These are phyloP conservation scores for Schwanniomyces polymorphus DNA, from an alignment of 805 yeast genomes.

Conservation along the genomic window DNA sequence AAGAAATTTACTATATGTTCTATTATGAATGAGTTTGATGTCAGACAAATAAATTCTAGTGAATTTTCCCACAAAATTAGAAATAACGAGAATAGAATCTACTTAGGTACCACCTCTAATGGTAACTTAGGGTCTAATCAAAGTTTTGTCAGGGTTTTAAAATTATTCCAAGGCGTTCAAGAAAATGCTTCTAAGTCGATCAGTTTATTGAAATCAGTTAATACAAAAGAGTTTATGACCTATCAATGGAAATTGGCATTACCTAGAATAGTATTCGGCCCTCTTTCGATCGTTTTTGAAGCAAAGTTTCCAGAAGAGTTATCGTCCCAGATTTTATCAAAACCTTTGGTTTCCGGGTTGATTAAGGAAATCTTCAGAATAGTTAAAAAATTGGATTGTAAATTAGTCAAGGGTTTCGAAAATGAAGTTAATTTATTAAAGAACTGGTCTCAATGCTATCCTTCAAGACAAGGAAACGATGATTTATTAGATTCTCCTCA, in stretches of 20 bases:
- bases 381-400: constrained; percentile 75
- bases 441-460: constrained; percentile 50
- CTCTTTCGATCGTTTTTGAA: constrained; percentile 74
- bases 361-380: constrained; percentile 73
- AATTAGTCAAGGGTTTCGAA: constrained; percentile 67
- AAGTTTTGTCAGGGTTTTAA: constrained; percentile 22
- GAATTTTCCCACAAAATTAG: constrained; percentile 32
- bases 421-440: constrained; percentile 60
- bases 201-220: constrained; percentile 49
- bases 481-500: constrained; percentile 51
- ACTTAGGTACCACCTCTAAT: constrained; percentile 33
- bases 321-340: constrained; percentile 69
- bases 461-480: constrained; percentile 24
- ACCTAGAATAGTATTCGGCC: constrained; percentile 75
- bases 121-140: constrained; percentile 10
- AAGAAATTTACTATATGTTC: constrained; percentile 43
- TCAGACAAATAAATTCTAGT: constrained; percentile 34
- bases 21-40: constrained; percentile 63
- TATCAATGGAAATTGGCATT: constrained; percentile 87
- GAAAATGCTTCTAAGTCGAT: constrained; percentile 36
- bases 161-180: constrained; percentile 32
- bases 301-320: constrained; percentile 61
- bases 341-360: constrained; percentile 81
- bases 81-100: constrained; percentile 44
- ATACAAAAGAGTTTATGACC: constrained; percentile 58